phyloP scores from a whole-genome alignment of 805 yeast genomes.

The Komagataella kurtzmanii region DNA sequence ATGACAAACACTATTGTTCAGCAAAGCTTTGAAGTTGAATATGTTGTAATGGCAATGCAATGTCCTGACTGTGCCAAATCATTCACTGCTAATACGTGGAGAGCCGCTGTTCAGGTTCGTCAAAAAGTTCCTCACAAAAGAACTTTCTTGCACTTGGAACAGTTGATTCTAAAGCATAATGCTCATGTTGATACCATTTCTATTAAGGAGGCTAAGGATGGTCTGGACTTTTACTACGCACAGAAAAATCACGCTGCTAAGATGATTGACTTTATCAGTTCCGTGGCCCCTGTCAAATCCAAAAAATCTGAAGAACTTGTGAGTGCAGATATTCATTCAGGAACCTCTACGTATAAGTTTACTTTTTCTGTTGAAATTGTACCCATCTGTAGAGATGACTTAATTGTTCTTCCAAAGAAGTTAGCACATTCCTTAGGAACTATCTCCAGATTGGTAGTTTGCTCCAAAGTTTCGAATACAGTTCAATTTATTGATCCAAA shows the following conservation, averaged over 20 bases:
- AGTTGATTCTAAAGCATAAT: slow-evolving; percentile 79
- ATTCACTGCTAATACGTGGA: slow-evolving; percentile 94
- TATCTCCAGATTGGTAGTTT: slow-evolving; percentile 68
- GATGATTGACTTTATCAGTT: slow-evolving; percentile 79
- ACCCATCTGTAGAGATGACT: slow-evolving; percentile 93
- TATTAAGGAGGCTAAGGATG: slow-evolving; percentile 86
- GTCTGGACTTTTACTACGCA: slow-evolving; percentile 85
- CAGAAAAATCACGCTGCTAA: slow-evolving; percentile 85
- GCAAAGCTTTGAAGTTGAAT: slow-evolving; percentile 91
- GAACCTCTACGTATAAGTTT: slow-evolving; percentile 78
- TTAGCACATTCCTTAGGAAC: slow-evolving; percentile 76
- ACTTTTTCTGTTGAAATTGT: slow-evolving; percentile 88
- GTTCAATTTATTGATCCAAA: slow-evolving; percentile 80
- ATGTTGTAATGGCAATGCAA: slow-evolving; percentile 87
- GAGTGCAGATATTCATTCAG: slow-evolving; percentile 85
- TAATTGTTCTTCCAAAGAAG: slow-evolving; percentile 82
- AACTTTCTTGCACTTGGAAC: slow-evolving; percentile 92
- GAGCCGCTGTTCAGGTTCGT: slow-evolving; percentile 93
- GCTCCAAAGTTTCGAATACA: slow-evolving; percentile 73
- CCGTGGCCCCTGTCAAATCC: slow-evolving; percentile 74
- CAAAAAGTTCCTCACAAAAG: slow-evolving; percentile 96
- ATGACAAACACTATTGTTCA: slow-evolving; percentile 84
- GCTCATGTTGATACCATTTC: slow-evolving; percentile 92
- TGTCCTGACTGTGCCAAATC: slow-evolving; percentile 98
- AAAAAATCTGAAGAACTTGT: slow-evolving; percentile 86